Conservation (phyloP, 805 yeast genomes). For the Wickerhamomyces strasburgensis region DNA sequence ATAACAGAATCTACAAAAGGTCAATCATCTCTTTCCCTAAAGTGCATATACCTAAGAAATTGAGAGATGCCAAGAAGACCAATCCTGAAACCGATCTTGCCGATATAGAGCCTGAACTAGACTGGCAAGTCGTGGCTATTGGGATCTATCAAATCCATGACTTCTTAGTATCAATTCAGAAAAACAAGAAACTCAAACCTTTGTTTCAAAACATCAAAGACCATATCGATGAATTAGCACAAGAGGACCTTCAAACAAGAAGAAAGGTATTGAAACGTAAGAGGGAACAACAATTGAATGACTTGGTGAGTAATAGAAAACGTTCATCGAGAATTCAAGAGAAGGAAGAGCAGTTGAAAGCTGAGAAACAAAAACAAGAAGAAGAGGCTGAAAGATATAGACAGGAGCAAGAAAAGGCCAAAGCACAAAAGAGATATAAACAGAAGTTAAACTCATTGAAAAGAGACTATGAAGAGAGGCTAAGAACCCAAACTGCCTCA, state of each 20-base stretch:
- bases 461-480: constrained; percentile 23
- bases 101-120: constrained; percentile 33
- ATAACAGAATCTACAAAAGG: constrained; percentile 45
- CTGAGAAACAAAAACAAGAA: constrained; percentile 39
- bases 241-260: constrained; percentile 48
- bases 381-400: constrained; percentile 15
- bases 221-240: constrained; percentile 31
- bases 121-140: constrained; percentile 37
- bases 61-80: constrained; percentile 28
- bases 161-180: constrained; percentile 25
- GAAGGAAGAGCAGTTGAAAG: constrained; percentile 52
- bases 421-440: constrained; percentile 30
- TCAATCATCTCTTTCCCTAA: constrained; percentile 26
- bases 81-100: constrained; percentile 24
- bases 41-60: constrained; percentile 32
- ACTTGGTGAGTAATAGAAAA: constrained; percentile 61
- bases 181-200: constrained; percentile 27
- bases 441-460: constrained; percentile 19
- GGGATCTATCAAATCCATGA: constrained; percentile 40
- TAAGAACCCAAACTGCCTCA: constrained; percentile 16
- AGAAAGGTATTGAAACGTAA: constrained; percentile 49
- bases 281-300: constrained; percentile 60
- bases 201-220: constrained; percentile 28
- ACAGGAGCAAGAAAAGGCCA: constrained; percentile 38
- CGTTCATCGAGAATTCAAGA: constrained; percentile 71